These are phyloP conservation scores for Panicum virgatum DNA, from an alignment of 202 grass and related monocot species.

Conservation along the genomic window DNA sequence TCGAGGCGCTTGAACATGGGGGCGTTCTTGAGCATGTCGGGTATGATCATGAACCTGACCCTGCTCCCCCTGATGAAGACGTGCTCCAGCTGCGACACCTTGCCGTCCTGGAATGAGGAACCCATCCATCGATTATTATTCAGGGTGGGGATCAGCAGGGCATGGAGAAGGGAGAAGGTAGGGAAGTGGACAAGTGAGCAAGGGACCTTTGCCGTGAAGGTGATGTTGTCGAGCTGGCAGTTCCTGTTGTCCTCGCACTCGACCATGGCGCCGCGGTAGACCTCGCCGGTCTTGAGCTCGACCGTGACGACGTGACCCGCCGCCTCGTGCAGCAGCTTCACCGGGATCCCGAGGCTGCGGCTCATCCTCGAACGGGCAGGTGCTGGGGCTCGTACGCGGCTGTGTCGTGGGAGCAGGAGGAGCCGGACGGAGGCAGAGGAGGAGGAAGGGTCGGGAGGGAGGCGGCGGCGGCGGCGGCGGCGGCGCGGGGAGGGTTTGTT, in stretches of 20 bases:
- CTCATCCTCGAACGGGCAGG: conserved; percentile 47
- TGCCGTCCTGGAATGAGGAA: conserved; percentile 56
- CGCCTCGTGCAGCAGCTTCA: conserved; percentile 95
- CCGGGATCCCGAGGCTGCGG: conserved; percentile 86
- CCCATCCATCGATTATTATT: neutral
- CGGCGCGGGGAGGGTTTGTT: neutral
- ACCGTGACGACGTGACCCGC: conserved; percentile 93
- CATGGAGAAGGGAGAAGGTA: neutral
- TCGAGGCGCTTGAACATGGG: conserved; percentile 97
- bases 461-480: no score
- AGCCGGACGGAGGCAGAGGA: neutral
- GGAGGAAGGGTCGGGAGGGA: no score
- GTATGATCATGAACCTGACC: conserved; percentile 96
- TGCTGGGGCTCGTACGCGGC: neutral
- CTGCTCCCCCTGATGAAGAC: conserved; percentile 91
- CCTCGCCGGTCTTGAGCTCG: conserved; percentile 94
- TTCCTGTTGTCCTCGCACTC: conserved; percentile 99
- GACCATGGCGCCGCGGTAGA: conserved; percentile 78
- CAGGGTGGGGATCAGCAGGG: neutral
- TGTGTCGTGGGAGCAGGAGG: neutral
- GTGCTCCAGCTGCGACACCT: conserved; percentile 93
- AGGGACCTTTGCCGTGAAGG: conserved; percentile 75
- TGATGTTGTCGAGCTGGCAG: conserved; percentile 89
- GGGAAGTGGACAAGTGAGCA: neutral
- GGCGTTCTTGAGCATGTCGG: conserved; percentile 97